Base-by-base conservation (phyloP, 2,329 filamentous ascomycete species). In the Paraphaeosphaeria minitans region DNA sequence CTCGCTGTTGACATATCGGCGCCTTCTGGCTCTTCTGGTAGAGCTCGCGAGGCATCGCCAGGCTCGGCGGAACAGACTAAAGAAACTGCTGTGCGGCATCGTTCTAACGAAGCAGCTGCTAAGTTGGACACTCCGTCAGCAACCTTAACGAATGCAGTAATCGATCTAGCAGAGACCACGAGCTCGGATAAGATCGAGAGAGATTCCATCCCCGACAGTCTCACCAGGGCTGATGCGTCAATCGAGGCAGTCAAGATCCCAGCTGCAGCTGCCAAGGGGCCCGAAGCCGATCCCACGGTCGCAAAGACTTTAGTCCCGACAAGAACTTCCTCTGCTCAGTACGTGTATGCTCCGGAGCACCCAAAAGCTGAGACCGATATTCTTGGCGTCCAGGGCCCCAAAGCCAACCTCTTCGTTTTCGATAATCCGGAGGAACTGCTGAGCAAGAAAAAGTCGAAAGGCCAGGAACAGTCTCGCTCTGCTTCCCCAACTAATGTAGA, bases 381-480 rank as follows among this genome's bases (percentile, higher is more conserved):
- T 14, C 50, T 65, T 10, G 59, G 60, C 5, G 57, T 67, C 16
- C 69, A 70, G 27, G 66, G 62, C 12, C 64, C 61, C 1, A 69
- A 70, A 51, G 66, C 61, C 4, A 57, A 58, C 10, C 49, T 54
- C 0, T 67, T 64, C 39, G 55, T 64, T 12, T 51, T 67, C 10
- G 67, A 70, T 7, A 57, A 68, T n/a, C 64, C 65, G 1, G 68
- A 70, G 45, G 65, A 66, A 21, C 57, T 71, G 1, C 39, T 69
- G 9, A 60, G 64, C 27, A 64, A 55, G 54, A 35, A 57, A 54
- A 37, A 45, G 6, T 14, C 45, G 29, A 35, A 43, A 19, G 14
- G 19, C 19, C 45, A 35, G 22, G n/a, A 41, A 12, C 29, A 24
- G 7, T 27, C 27, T 14, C 33, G 37, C 9, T 48, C 48, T 35